Conservation (phyloP, 139 green algal genomes). For the Coelastrella sp. region DNA sequence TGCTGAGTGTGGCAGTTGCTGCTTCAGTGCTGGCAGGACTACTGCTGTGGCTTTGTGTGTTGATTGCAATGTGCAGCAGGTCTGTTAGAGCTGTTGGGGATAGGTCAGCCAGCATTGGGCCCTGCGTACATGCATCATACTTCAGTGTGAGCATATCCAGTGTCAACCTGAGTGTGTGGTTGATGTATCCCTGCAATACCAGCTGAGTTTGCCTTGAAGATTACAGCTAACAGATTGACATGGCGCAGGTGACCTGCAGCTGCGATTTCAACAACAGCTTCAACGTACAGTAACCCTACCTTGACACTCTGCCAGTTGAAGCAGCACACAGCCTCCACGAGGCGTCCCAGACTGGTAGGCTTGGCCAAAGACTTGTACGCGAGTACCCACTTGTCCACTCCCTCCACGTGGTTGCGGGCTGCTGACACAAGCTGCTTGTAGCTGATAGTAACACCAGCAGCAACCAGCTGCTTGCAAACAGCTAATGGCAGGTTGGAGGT, state of each 20-base stretch:
- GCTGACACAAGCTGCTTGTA: neutral
- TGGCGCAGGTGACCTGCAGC: neutral
- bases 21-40: neutral
- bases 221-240: neutral
- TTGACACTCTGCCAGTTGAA: neutral
- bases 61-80: neutral
- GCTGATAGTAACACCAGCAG: neutral
- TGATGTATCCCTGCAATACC: neutral
- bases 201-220: neutral
- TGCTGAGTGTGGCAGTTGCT: neutral
- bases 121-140: neutral
- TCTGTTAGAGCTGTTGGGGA: neutral
- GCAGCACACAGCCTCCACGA: neutral
- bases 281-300: neutral
- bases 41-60: neutral
- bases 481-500: neutral
- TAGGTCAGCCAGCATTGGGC: neutral
- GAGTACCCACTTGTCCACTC: neutral
- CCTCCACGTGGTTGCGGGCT: neutral
- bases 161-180: too few relatives aligned
- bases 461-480: neutral
- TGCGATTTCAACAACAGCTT: too few relatives aligned
- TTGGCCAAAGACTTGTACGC: neutral
- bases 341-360: neutral
- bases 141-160: neutral